These are phyloP conservation scores for Ganoderma resinaceum DNA, from an alignment of 1,284 basidiomycete species.

Conservation along the genomic window DNA sequence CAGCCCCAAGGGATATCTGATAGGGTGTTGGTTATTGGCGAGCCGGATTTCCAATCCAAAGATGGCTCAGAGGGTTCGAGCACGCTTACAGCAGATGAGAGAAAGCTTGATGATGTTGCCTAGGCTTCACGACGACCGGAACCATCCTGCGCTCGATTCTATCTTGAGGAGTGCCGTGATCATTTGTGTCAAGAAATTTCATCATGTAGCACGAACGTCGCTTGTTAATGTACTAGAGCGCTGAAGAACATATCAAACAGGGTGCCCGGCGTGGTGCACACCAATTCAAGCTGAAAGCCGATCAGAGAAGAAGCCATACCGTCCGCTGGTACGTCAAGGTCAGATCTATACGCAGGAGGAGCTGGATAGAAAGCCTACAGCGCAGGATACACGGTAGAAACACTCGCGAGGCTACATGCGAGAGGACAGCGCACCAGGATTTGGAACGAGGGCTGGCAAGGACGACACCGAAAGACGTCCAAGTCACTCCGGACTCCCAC, in stretches of 20 bases:
- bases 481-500: background rate
- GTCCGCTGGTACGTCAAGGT: too few relatives aligned
- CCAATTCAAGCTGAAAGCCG: too few relatives aligned
- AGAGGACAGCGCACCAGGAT: too few relatives aligned
- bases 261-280: background rate
- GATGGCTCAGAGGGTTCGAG: background rate
- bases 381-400: too few relatives aligned
- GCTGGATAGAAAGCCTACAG: too few relatives aligned
- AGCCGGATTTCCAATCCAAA: background rate
- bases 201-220: background rate
- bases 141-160: background rate
- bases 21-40: background rate
- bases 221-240: background rate
- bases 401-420: too few relatives aligned
- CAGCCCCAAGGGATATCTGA: background rate
- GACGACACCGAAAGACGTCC: too few relatives aligned
- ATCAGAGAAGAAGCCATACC: too few relatives aligned
- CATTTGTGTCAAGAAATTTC: background rate
- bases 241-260: background rate
- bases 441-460: too few relatives aligned
- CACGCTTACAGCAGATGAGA: background rate
- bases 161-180: background rate
- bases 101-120: background rate
- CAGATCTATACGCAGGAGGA: too few relatives aligned
- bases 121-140: background rate